Base-by-base conservation (phyloP, 331 rosid species). In the Rhamnella rubrinervis region DNA sequence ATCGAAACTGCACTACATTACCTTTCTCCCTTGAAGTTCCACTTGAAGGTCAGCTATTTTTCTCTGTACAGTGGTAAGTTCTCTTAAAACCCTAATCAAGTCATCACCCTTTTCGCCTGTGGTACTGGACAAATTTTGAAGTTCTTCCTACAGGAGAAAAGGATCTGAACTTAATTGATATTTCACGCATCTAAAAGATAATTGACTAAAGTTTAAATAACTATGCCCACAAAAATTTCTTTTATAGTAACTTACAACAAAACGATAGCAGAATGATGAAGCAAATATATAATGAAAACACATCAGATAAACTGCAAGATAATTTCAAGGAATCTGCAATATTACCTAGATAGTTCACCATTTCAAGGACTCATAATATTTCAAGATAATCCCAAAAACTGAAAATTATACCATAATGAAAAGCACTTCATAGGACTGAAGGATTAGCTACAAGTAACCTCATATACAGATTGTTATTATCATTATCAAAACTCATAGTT, bases 11-110 rank as follows among this genome's bases (percentile, higher is more conserved):
- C 39, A 77, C 35, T 31, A 73, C 6, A 60, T 66, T 63, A 89
- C 90, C 85, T 85, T 87, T 75, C 95, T 88, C 52, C 91, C 90
- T 76, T 87, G 93, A 77, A 86, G 97, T 72, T 88, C 89, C 31
- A 86, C 88, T 82, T 86, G 87, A 78, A 88, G 81, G 81, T 92
- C 91, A 3, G 92, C 88, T 39, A 92, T 89, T 81, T 91, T 93
- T 72, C 89, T 89, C 77, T 93, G 97, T 41, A 90, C 92, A 4
- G 85, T 61, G 41, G 95, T 85, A 37, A 90, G 88, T 71, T 93
- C 97, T 81, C 98, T 86, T 62, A 93, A 55, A 79, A 93, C 92
- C 84, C 75, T 78, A 61, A 93, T 88, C 75, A 93, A 82, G 76
- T 85, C 91, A 62, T 93, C 97, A 21, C 92, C 98, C 74, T 87